phyloP scores from a whole-genome alignment of 164 flowering plant species.

The Piper longum region DNA sequence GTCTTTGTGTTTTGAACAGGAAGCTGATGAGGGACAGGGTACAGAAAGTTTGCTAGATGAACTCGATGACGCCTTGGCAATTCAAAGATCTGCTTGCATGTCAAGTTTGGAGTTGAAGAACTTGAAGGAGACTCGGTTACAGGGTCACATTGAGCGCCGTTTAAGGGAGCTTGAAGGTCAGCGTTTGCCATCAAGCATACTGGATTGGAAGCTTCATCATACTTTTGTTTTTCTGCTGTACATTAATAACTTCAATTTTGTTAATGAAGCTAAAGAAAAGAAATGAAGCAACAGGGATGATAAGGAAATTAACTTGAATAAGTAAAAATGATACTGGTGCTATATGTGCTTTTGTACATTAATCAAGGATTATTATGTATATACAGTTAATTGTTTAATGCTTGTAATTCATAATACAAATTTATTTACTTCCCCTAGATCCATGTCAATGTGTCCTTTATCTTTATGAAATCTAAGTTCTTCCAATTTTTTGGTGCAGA shows the following conservation, averaged over 20 bases:
- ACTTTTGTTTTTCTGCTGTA: background rate
- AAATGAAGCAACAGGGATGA: too few relatives aligned
- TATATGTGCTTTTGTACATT: background rate
- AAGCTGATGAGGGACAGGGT: conserved; percentile 10
- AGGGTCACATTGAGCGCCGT: conserved; percentile 53
- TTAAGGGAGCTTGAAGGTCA: conserved; percentile 78
- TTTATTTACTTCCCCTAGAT: background rate
- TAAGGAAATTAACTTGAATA: background rate
- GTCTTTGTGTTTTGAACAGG: conserved; percentile 18
- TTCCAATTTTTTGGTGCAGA: conserved; percentile 25
- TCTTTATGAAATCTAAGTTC: background rate
- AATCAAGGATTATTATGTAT: background rate
- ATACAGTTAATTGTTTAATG: background rate
- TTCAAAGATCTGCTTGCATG: conserved; percentile 37
- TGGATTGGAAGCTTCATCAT: conserved; percentile 1
- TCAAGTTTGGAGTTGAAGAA: conserved; percentile 41
- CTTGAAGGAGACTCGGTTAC: conserved; percentile 35
- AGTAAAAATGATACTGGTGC: background rate
- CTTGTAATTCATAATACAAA: background rate
- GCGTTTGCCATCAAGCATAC: background rate
- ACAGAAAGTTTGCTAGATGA: conserved; percentile 45
- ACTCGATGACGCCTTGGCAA: conserved; percentile 58
- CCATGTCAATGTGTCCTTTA: background rate
- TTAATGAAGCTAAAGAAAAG: background rate
- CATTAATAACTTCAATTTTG: too few relatives aligned